A percentile compares a stretch with the other conserved stretches of the same genome.
phyloP scores from a whole-genome alignment of 2,329 filamentous ascomycete genomes.

The Alternaria arbusti region DNA sequence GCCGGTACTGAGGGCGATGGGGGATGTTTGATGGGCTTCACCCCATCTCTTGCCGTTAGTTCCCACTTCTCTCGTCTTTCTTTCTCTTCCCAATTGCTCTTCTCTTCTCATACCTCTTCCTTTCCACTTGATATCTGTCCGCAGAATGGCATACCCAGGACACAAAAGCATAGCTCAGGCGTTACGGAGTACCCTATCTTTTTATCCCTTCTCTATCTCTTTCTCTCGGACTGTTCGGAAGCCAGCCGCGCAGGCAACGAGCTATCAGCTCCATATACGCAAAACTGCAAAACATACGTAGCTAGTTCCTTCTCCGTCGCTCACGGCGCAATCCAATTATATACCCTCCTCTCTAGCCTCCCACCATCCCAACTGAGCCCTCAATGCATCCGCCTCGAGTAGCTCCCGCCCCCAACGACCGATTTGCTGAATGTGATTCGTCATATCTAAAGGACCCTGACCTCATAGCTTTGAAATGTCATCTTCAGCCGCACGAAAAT shows the following conservation, averaged over 20 bases:
- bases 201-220: neutral
- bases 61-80: neutral
- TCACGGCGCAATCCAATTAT: neutral
- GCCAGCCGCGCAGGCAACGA: neutral
- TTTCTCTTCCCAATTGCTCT: neutral
- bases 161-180: conserved; percentile 12
- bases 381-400: neutral
- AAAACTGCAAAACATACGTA: neutral
- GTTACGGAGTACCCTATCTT: neutral
- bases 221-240: neutral
- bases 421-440: neutral
- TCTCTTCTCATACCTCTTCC: neutral
- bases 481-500: neutral
- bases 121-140: neutral
- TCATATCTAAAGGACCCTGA: neutral
- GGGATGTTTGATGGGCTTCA: neutral
- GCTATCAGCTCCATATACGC: neutral
- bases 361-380: neutral
- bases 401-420: neutral
- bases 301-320: neutral
- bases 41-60: neutral
- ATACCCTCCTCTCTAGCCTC: neutral
- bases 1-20: neutral
- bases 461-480: neutral
- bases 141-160: conserved; percentile 9